Base-by-base conservation (phyloP, 2,329 filamentous ascomycete species). In the Chlorencoelia australis region DNA sequence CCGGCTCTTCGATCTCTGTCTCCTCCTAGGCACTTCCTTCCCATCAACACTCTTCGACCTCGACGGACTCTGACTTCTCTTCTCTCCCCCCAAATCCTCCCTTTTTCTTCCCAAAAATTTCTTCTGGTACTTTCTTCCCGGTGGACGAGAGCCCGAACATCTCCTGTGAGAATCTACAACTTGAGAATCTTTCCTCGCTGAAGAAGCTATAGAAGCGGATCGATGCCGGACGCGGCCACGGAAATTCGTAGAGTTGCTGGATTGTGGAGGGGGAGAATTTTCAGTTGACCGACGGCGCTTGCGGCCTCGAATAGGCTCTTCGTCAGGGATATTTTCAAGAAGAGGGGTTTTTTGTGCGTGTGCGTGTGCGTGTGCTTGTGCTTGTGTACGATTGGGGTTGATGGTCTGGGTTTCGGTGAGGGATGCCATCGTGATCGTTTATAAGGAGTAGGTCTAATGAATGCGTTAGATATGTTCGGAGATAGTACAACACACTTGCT, bases 231-330 rank as follows among this genome's bases (percentile, higher is more conserved):
- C 47, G n/a, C 52, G 45, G 10, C 52, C 52, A 7, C 52, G 45
- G 9, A 53, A 41, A 13, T 45, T 52, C 4, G 44, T 52, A 14
- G 44, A 47, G 5, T 36, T 38, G 15, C 39, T 37, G 20, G 48
- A 43, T 21, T 38, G 31, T 10, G 41, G 21, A 7, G 42, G 40
- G 3, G 34, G 37, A 15, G 44, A 42, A 18, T 22, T 39, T 22
- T 27, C 42, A 10, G 48, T 46, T 4, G 34, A 41, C 27, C 51
- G 50, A 26, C 52, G 51, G 10, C 52, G 51, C 41, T 55, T 55
- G 21, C 52, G 51, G 7, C 52, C 52, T 24, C 52, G 44, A 31
- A 45, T 38, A 20, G 30, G 17, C 16, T 52, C 48, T 14, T 47
- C 42, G 14, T 50, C 44, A 9, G 27, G 13, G 27, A 35, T 34